Conservation (phyloP, 305 asterid species). For the Salvia sclarea region DNA sequence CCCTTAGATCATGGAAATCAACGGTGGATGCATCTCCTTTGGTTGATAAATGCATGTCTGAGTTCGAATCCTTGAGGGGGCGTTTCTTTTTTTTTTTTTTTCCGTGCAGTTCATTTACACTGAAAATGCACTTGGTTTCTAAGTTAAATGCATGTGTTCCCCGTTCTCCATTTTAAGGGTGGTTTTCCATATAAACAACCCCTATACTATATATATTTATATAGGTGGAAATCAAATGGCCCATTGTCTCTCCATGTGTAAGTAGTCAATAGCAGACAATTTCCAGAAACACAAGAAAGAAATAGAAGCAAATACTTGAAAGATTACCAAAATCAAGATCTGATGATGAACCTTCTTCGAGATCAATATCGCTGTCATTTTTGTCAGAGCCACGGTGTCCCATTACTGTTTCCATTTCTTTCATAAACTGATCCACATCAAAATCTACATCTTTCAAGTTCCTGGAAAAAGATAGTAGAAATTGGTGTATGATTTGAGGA, state of each 20-base stretch:
- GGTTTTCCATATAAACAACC: too few species aligned
- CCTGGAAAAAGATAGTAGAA: conserved; percentile 38
- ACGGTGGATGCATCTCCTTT: too few species aligned
- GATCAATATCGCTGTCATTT: conserved; percentile 51
- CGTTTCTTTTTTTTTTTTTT: too few species aligned
- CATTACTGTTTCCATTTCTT: conserved; percentile 74
- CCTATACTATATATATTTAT: too few species aligned
- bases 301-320: conserved; percentile 20
- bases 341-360: conserved; percentile 63
- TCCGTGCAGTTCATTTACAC: too few species aligned
- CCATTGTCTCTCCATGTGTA: neutral
- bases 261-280: conserved; percentile 7
- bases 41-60: too few species aligned
- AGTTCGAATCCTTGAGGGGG: too few species aligned
- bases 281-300: conserved; percentile 5
- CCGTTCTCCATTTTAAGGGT: too few species aligned
- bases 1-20: too few species aligned
- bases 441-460: conserved; percentile 63
- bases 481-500: conserved; percentile 8
- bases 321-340: conserved; percentile 85
- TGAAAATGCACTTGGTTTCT: too few species aligned
- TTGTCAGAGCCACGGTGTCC: conserved; percentile 48
- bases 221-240: conserved; percentile 1
- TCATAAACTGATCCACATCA: conserved; percentile 83
- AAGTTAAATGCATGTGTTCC: too few species aligned